Evolutionary conservation across 2,329 filamentous ascomycete genomes (phyloP), one percentile per base, ranked within the genome.

Genomic region (Colletotrichum coccodes): DNA sequence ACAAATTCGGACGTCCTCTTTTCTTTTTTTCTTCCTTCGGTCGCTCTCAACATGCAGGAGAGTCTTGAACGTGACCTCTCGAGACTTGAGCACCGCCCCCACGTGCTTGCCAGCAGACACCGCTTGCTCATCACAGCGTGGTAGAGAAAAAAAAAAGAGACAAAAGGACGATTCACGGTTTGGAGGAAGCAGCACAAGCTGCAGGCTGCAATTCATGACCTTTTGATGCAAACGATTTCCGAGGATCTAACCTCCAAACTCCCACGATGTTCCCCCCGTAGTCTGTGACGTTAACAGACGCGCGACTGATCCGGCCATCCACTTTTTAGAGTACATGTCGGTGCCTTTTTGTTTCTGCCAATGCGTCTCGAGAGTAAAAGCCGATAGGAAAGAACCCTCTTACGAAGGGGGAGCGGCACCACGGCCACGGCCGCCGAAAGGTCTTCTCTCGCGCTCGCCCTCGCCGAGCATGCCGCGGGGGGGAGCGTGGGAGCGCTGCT

Each of bases 391-490:
- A 78, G 77, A 78, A 77, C 77, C 77, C 74, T 77, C 80, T 87
- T 88, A 90, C 79, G 89, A 90, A 76, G 89, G 85, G 81, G 92
- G 90, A 85, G 92, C 88, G 79, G 85, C 90, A 80, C 92, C 92
- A 87, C 93, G 92, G 84, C 92, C 91, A 87, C 94, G 92, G 84
- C 93, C 92, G 75, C 86, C 87, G 80, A 93, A 94, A 76, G 92
- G 91, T 85, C 94, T 91, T 82, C 92, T 90, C 88, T 96, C 94
- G 86, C 88, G 88, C 82, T 91, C 89, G 74, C 88, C 86, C 83
- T 97, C 95, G 79, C 94, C 94, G 88, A 98, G 91, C 96, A 99
- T 98, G 82, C 96, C 96, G 81, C 96, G 95, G 82, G 96, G 95
- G 85, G 95, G 95, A 87, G 94, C 95, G 87, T 98, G 94, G 79